Conservation (phyloP, 345 rosid genomes). For the Eucalyptus curtisii region DNA sequence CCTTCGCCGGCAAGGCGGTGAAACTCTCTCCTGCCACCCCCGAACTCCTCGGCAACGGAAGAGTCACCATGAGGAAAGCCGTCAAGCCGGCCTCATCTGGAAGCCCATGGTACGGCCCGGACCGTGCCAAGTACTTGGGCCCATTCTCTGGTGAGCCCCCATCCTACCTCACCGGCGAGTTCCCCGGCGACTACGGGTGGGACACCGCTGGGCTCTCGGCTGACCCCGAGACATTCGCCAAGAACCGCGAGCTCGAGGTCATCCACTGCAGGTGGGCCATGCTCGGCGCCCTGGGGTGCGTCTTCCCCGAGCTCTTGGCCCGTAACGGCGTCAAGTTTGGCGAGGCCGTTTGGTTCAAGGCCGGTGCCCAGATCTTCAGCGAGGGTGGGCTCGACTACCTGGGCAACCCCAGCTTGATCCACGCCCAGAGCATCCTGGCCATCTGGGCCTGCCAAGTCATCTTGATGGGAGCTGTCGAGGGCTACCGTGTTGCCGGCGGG, state of each 20-base stretch:
- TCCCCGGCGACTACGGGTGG: constrained; percentile 73
- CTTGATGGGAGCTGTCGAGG: constrained; percentile 73
- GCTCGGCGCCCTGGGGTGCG: constrained; percentile 73
- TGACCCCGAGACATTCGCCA: constrained; percentile 85
- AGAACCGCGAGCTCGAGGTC: constrained; percentile 82
- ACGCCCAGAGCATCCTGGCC: constrained; percentile 72
- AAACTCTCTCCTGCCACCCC: constrained; percentile 18
- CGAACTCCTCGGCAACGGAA: constrained; percentile 26
- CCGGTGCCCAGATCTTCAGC: constrained; percentile 73
- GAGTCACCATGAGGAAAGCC: constrained; percentile 52
- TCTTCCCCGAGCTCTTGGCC: constrained; percentile 73
- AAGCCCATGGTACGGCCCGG: constrained; percentile 68
- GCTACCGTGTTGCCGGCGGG: constrained; percentile 61
- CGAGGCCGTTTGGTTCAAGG: constrained; percentile 85
- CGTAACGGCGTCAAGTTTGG: constrained; percentile 72
- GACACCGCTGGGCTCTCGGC: constrained; percentile 83
- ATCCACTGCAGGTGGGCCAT: constrained; percentile 80
- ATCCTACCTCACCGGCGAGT: constrained; percentile 66
- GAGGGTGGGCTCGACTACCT: constrained; percentile 77
- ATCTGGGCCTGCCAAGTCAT: constrained; percentile 65
- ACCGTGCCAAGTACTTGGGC: constrained; percentile 76
- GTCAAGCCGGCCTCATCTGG: constrained; percentile 27
- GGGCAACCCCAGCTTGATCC: constrained; percentile 78
- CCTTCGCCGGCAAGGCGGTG: constrained; percentile 50
- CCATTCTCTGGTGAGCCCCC: constrained; percentile 60